Evolutionary conservation across 2,329 filamentous ascomycete species (phyloP).

Genomic region (Setomelanomma holmii): DNA sequence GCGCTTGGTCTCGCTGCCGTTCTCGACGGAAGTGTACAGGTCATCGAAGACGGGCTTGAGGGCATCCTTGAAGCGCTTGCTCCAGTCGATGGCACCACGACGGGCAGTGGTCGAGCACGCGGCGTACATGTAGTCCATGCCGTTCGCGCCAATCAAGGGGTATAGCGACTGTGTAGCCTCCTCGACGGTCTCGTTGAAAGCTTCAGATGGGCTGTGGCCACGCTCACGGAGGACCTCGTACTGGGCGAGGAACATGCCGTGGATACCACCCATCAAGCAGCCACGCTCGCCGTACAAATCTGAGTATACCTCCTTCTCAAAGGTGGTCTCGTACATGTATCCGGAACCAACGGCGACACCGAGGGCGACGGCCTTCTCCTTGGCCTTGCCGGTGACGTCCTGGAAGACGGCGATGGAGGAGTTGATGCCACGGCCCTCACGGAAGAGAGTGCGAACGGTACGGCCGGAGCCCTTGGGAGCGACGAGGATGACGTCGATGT

Average conservation of each 20-base stretch:
- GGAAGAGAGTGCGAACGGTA: constrained; percentile 98
- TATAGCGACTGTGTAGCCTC: constrained; percentile 98
- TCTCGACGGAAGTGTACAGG: constrained; percentile 90
- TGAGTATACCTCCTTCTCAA: constrained; percentile 99
- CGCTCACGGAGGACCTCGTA: constrained; percentile 99
- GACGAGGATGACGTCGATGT: constrained; percentile 99
- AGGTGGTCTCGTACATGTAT: constrained; percentile 99
- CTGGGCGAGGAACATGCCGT: constrained; percentile 99
- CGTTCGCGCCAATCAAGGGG: constrained; percentile 94
- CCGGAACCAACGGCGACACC: constrained; percentile 96
- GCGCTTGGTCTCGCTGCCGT: constrained; percentile 93
- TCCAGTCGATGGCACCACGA: constrained; percentile 99
- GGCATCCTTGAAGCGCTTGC: constrained; percentile 93
- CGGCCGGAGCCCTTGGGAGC: constrained; percentile 99
- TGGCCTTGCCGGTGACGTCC: constrained; percentile 95
- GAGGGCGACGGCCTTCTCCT: constrained; percentile 97
- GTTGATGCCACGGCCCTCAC: constrained; percentile 99
- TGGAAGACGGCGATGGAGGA: constrained; percentile 98
- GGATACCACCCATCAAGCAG: constrained; percentile 99
- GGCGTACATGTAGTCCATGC: constrained; percentile 99
- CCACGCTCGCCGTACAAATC: constrained; percentile 99
- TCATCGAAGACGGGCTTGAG: constrained; percentile 99
- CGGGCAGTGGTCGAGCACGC: constrained; percentile 98
- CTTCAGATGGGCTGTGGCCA: constrained; percentile 96
- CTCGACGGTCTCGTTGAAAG: constrained; percentile 99